These are phyloP conservation scores for Botryotinia convoluta DNA, from an alignment of 2,329 filamentous ascomycete species.

Conservation along the genomic window DNA sequence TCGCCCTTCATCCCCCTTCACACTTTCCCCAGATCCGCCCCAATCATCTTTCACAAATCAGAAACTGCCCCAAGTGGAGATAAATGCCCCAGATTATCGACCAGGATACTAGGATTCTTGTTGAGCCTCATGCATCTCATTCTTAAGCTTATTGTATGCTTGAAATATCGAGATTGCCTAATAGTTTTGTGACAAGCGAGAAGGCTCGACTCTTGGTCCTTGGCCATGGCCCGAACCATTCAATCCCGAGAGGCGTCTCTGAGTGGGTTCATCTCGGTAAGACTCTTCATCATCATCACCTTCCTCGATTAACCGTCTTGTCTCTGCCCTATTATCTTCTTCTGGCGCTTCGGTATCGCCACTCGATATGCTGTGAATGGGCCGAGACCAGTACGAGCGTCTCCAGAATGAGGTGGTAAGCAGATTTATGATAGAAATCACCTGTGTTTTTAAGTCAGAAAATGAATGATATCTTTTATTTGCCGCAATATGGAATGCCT, in stretches of 20 bases:
- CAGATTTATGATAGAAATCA: slow-evolving; percentile 30
- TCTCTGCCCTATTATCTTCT: slow-evolving; percentile 25
- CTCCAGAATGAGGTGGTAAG: slow-evolving; percentile 33
- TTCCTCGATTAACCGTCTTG: slow-evolving; percentile 33
- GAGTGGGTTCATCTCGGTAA: slow-evolving; percentile 31
- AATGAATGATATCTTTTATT: neutral
- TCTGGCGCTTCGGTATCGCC: slow-evolving; percentile 23
- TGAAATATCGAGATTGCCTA: slow-evolving; percentile 1
- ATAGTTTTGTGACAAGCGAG: slow-evolving; percentile 22
- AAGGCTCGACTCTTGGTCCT: slow-evolving; percentile 33
- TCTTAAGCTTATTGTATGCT: neutral
- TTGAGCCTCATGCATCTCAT: slow-evolving; percentile 10
- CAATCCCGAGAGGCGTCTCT: neutral
- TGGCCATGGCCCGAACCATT: slow-evolving; percentile 21
- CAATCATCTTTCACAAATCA: neutral
- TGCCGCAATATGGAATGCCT: neutral
- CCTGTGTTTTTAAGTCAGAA: slow-evolving; percentile 22
- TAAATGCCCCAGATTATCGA: slow-evolving; percentile 1
- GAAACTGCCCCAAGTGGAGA: slow-evolving; percentile 6
- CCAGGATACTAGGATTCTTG: neutral
- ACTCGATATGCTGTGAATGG: slow-evolving; percentile 23
- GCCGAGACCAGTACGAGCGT: slow-evolving; percentile 24
- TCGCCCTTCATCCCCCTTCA: neutral
- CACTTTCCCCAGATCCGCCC: neutral
- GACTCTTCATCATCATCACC: slow-evolving; percentile 23